Evolutionary conservation across 208 protist genomes (phyloP).

Genomic region (Phytomonas francai): DNA sequence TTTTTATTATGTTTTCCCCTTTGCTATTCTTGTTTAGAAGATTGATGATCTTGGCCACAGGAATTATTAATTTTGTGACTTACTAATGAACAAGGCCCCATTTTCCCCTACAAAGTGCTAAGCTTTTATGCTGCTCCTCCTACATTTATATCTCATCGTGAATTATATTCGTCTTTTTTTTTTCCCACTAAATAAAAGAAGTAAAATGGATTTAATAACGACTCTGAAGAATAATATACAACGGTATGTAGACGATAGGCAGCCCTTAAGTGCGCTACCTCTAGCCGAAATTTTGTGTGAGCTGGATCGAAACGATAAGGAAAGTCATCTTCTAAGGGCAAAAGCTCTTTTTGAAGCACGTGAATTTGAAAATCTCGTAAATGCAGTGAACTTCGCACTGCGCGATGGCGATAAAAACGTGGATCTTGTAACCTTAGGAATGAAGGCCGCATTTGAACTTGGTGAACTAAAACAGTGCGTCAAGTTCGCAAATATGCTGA

Average conservation of each 20-base stretch:
- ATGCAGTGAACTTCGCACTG: constrained; percentile 25
- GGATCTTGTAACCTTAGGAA: constrained; percentile 30
- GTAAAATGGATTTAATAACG: constrained; percentile 11
- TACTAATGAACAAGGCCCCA: not conserved
- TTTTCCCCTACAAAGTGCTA: not conserved
- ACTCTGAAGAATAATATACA: constrained; percentile 17
- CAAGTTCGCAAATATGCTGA: constrained; percentile 24
- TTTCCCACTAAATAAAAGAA: not conserved
- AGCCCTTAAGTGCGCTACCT: constrained; percentile 50
- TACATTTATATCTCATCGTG: not conserved
- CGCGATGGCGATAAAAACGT: constrained; percentile 18
- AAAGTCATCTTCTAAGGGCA: constrained; percentile 38
- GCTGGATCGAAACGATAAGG: constrained; percentile 16
- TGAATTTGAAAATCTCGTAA: constrained; percentile 58
- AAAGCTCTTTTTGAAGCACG: constrained; percentile 46
- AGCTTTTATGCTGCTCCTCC: not conserved
- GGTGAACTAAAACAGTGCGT: constrained; percentile 50
- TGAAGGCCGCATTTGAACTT: constrained; percentile 70
- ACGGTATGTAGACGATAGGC: constrained; percentile 38
- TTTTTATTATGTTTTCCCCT: too few species aligned
- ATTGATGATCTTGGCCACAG: not conserved
- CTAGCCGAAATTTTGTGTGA: constrained; percentile 62
- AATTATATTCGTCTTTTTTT: not conserved
- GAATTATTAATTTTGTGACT: not conserved
- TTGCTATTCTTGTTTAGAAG: not conserved